Conservation (phyloP, 768 basidiomycete genomes). For the Amanita muscaria region DNA sequence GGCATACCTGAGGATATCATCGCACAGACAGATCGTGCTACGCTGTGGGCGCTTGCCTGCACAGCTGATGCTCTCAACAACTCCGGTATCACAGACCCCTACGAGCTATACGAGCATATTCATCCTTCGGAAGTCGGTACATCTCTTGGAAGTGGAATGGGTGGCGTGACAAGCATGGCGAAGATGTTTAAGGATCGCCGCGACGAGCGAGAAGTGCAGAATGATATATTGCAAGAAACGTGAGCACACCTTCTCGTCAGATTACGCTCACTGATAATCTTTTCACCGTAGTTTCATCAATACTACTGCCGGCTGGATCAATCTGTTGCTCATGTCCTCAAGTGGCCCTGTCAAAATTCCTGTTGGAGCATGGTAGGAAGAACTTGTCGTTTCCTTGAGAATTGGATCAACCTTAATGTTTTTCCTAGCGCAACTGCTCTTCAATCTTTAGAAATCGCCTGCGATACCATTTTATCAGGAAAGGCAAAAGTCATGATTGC, state of each 20-base stretch:
- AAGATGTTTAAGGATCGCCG: constrained; percentile 99
- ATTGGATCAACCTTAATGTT: constrained; percentile 6
- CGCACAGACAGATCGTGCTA: constrained; percentile 85
- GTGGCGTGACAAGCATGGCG: constrained; percentile 81
- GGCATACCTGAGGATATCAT: constrained; percentile 96
- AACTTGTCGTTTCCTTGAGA: neutral
- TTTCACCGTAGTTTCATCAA: constrained; percentile 78
- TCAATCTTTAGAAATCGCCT: constrained; percentile 97
- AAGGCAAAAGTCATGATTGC: constrained; percentile 99
- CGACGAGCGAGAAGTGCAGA: constrained; percentile 97
- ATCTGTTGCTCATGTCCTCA: constrained; percentile 88
- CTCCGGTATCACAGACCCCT: constrained; percentile 96
- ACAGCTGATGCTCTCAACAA: constrained; percentile 93
- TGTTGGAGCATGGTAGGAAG: constrained; percentile 87
- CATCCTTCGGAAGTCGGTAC: constrained; percentile 97
- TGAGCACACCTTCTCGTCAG: constrained; percentile 28
- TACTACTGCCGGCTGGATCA: constrained; percentile 97
- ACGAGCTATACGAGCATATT: constrained; percentile 93
- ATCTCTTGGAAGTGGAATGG: constrained; percentile 94
- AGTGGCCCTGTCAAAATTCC: constrained; percentile 99
- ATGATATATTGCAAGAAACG: constrained; percentile 98
- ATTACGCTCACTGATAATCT: constrained; percentile 5
- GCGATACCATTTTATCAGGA: constrained; percentile 86
- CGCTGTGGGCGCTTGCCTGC: constrained; percentile 91
- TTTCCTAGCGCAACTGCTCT: constrained; percentile 79